Evolutionary conservation across 306 rosid species (phyloP), one percentile per base, ranked within the genome.

Genomic region (Mimosa bimucronata): DNA sequence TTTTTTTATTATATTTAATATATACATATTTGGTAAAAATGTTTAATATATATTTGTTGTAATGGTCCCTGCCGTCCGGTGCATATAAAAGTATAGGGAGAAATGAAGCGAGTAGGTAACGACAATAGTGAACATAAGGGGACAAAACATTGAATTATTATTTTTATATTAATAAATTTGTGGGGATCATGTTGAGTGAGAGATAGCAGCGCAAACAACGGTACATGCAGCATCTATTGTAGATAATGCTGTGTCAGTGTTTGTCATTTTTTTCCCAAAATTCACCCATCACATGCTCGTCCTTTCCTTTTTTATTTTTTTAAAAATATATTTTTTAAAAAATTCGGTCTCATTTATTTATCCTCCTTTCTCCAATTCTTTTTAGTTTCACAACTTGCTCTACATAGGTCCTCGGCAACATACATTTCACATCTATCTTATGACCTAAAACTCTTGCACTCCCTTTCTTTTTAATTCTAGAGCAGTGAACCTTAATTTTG

Each of bases 231-330:
- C 30, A 67, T 40, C 30, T 11, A 40, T 67, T 9, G 30, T 67
- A 10, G 73, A 67, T 38, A 67, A 67, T 21, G 73, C 30, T 21
- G 31, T 34, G 72, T 66, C 71, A 46, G 76, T 71, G 25, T 44
- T 26, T 70, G 75, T 15, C 21, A 26, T 46, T 25, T 14, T 69
- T 4, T 16, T 1, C 5, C 58, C 7, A 14, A 25, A 44, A 70
- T 42, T 69, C 15, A 45, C 25, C 2, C 31, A 12, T 21, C 73
- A 41, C 58, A 26, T 42, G 40, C 37, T 55, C 14, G 2, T 55
- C 26, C 13, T 7, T 58, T 60, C 3, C 31, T 19, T 15, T 48
- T 13, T 40, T 40, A 40, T 13, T 13, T 15, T 3, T 46, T 46
- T 3, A 2, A 4, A 15, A 46, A 46, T 13, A 12, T 46, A 46